phyloP scores from a whole-genome alignment of 441 rosid species.

The Biscutella laevigata region DNA sequence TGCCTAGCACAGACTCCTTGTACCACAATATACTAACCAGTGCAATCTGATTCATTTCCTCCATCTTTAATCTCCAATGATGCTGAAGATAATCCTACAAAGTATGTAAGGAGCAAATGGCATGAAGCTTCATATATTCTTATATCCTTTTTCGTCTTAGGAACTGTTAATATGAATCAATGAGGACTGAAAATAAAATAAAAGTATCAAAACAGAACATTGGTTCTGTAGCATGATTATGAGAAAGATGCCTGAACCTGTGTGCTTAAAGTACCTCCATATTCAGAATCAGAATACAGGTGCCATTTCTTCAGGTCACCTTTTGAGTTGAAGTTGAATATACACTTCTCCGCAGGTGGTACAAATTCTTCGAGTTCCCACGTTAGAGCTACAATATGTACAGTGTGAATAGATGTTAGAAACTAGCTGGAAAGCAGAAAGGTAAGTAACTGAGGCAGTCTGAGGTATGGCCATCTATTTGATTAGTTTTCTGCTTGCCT shows the following conservation, averaged over 20 bases:
- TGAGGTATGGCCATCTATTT: conserved; percentile 44
- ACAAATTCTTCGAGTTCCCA: conserved; percentile 78
- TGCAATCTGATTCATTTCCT: conserved; percentile 45
- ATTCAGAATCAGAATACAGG: conserved; percentile 81
- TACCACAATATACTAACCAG: conserved; percentile 2
- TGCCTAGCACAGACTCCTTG: not conserved
- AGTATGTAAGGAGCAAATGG: not conserved
- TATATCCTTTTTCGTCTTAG: not conserved
- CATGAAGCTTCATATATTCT: not conserved
- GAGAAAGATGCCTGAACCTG: conserved; percentile 7
- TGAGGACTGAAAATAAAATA: not conserved
- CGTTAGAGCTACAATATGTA: conserved; percentile 46
- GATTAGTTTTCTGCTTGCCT: not conserved
- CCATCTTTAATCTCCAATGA: conserved; percentile 61
- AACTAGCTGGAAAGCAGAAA: conserved; percentile 5
- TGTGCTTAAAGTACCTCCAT: conserved; percentile 50
- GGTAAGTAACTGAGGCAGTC: conserved; percentile 43
- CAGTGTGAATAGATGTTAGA: not conserved
- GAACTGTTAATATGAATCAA: not conserved
- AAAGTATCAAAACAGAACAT: not conserved
- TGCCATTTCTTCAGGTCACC: conserved; percentile 84
- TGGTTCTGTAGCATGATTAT: not conserved
- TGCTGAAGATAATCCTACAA: conserved; percentile 76
- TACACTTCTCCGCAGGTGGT: conserved; percentile 61
- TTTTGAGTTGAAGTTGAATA: conserved; percentile 63